These are phyloP conservation scores for Pezicula carpinea DNA, from an alignment of 2,329 filamentous ascomycete species.

Conservation along the genomic window DNA sequence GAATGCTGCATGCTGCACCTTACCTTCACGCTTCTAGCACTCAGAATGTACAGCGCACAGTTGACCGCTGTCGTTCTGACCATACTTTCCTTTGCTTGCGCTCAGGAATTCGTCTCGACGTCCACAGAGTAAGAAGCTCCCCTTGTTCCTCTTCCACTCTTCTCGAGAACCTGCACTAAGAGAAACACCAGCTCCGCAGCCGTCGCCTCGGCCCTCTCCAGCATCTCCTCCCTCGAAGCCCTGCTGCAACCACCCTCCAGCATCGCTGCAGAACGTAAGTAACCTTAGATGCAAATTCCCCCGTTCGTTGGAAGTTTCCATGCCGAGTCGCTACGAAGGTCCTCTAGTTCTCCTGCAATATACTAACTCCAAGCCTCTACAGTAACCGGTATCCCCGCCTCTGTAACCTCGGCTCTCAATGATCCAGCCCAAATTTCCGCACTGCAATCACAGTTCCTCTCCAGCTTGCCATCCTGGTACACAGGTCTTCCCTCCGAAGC, in stretches of 20 bases:
- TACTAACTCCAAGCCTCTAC: conserved; percentile 5
- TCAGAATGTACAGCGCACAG: too few species aligned
- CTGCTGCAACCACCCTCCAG: conserved; percentile 5
- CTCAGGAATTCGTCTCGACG: too few species aligned
- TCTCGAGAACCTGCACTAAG: neutral
- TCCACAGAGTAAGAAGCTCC: too few species aligned
- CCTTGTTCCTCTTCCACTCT: neutral
- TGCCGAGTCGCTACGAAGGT: too few species aligned
- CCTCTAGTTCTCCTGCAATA: conserved; percentile 2
- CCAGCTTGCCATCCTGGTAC: conserved; percentile 5
- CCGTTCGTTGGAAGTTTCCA: too few species aligned
- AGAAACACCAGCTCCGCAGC: neutral
- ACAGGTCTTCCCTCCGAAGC: conserved; percentile 7
- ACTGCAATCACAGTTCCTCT: neutral
- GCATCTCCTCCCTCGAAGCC: conserved; percentile 6
- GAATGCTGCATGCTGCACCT: too few species aligned
- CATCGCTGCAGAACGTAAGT: conserved; percentile 4
- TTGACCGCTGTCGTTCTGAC: too few species aligned
- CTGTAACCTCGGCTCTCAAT: conserved; percentile 2
- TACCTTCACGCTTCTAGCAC: too few species aligned
- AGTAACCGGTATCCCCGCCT: conserved; percentile 7
- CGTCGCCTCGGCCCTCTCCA: neutral
- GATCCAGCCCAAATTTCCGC: conserved; percentile 6
- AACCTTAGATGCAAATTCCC: too few species aligned
- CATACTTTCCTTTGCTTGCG: too few species aligned